Percentiles rank a stretch among this genome's conserved stretches.
Evolutionary conservation across 2,329 filamentous ascomycete genomes (phyloP).

Genomic region (Xenoacremonium recifei): DNA sequence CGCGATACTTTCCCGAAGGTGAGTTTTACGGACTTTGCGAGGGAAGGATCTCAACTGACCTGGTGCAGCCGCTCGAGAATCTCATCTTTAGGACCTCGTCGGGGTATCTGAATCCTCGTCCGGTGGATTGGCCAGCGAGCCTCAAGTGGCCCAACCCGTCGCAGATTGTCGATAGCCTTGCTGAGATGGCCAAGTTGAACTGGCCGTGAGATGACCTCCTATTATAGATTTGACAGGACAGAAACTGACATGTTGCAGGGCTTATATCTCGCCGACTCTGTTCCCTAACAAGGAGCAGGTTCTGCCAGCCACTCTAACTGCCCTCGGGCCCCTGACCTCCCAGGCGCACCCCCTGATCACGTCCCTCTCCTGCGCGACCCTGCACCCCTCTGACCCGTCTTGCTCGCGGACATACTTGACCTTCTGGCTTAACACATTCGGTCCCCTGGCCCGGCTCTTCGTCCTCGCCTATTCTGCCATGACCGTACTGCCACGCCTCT

Average conservation of each 20-base stretch:
- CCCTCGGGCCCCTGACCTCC: slow-evolving; percentile 75
- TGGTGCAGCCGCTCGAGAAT: slow-evolving; percentile 36
- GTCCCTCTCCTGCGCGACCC: slow-evolving; percentile 81
- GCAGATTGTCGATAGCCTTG: slow-evolving; percentile 78
- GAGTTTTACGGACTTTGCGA: slow-evolving; percentile 23
- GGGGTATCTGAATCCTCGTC: slow-evolving; percentile 74
- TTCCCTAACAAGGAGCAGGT: slow-evolving; percentile 69
- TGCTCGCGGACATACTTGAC: slow-evolving; percentile 85
- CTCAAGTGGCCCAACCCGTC: slow-evolving; percentile 73
- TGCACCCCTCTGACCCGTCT: slow-evolving; percentile 85
- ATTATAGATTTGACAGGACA: neutral
- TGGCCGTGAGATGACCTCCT: slow-evolving; percentile 71
- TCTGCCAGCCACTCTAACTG: slow-evolving; percentile 63
- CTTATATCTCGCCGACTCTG: slow-evolving; percentile 81
- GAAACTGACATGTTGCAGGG: slow-evolving; percentile 39
- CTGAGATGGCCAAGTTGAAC: slow-evolving; percentile 73
- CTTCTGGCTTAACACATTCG: slow-evolving; percentile 84
- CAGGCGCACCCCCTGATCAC: slow-evolving; percentile 85
- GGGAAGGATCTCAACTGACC: slow-evolving; percentile 2
- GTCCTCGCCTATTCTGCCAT: slow-evolving; percentile 71
- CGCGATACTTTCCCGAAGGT: slow-evolving; percentile 69
- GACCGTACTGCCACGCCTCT: slow-evolving; percentile 64
- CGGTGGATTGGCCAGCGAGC: slow-evolving; percentile 62
- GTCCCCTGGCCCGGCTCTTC: slow-evolving; percentile 74
- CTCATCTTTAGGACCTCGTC: slow-evolving; percentile 69